These are phyloP conservation scores for Metschnikowia baotianmanensis DNA, from an alignment of 805 yeast genomes.

Conservation along the genomic window DNA sequence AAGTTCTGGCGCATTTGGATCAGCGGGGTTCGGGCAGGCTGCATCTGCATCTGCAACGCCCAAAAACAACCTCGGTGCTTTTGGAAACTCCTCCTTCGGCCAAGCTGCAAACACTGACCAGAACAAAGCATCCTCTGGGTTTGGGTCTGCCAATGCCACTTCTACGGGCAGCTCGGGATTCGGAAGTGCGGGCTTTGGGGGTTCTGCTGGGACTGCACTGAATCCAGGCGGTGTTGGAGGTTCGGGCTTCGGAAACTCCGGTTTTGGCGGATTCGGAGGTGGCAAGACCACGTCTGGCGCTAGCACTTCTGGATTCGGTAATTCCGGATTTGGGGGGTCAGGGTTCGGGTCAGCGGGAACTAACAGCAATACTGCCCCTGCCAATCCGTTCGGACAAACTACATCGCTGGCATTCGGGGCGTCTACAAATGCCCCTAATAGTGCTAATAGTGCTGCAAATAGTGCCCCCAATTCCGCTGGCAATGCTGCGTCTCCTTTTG, in stretches of 20 bases:
- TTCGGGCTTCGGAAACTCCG: constrained; percentile 9
- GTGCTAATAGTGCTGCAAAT: too few relatives aligned
- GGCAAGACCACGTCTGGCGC: too few relatives aligned
- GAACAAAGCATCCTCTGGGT: background rate
- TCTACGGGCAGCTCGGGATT: constrained; percentile 3
- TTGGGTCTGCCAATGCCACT: constrained; percentile 3
- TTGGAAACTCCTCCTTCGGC: constrained; percentile 2
- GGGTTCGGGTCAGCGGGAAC: constrained; percentile 6
- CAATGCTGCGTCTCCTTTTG: background rate
- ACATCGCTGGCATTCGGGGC: constrained; percentile 9
- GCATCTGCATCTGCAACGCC: background rate
- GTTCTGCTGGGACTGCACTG: too few relatives aligned
- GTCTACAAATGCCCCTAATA: background rate
- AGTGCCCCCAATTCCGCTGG: background rate
- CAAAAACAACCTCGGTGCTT: background rate
- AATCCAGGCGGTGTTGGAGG: constrained; percentile 5
- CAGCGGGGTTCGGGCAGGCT: constrained; percentile 4
- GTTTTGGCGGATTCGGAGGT: constrained; percentile 4
- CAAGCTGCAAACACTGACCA: background rate
- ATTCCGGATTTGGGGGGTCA: too few relatives aligned
- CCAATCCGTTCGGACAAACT: constrained; percentile 6
- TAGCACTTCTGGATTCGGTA: too few relatives aligned
- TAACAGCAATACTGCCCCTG: background rate
- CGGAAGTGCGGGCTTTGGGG: constrained; percentile 7
- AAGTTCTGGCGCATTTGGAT: constrained; percentile 4